Percentiles rank a stretch among this genome's conserved stretches.
Conservation (phyloP, 371 early-diverging fungal genomes). For the Mucor mucedo region DNA sequence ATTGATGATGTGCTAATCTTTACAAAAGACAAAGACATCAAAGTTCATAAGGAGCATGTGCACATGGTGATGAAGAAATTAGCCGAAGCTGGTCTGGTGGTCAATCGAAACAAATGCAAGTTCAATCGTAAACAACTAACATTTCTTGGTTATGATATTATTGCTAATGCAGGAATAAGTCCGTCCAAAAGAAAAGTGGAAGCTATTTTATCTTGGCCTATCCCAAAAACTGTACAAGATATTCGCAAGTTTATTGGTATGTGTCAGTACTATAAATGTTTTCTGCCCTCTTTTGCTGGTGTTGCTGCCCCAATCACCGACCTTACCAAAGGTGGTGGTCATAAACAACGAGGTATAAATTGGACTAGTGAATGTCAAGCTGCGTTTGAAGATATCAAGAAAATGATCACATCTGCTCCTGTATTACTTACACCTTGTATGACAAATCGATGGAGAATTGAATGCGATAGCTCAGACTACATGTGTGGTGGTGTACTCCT, state of each 20-base stretch:
- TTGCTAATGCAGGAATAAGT: constrained; percentile 34
- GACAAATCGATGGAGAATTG: constrained; percentile 24
- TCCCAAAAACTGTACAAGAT: constrained; percentile 40
- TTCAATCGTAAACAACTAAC: constrained; percentile 36
- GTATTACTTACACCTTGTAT: constrained; percentile 28
- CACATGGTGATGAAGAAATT: too few species aligned
- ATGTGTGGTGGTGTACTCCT: constrained; percentile 32
- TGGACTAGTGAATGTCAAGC: constrained; percentile 1
- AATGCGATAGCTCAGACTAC: constrained; percentile 37
- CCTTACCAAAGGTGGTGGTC: constrained; percentile 33
- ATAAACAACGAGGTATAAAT: constrained; percentile 5
- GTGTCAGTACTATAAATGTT: constrained; percentile 35
- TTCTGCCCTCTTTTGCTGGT: constrained; percentile 33
- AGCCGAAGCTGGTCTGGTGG: too few species aligned
- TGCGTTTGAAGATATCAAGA: constrained; percentile 16
- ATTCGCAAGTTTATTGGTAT: constrained; percentile 41
- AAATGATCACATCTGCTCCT: constrained; percentile 13
- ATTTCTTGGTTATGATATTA: constrained; percentile 45
- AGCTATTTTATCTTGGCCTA: constrained; percentile 36
- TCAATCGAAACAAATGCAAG: too few species aligned
- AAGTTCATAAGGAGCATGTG: too few species aligned
- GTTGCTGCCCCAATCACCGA: constrained; percentile 46
- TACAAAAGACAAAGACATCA: too few species aligned
- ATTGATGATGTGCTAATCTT: too few species aligned
- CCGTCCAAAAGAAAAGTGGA: constrained; percentile 29